Conservation (phyloP, 2,329 filamentous ascomycete species). For the Ophiostoma perfectum region DNA sequence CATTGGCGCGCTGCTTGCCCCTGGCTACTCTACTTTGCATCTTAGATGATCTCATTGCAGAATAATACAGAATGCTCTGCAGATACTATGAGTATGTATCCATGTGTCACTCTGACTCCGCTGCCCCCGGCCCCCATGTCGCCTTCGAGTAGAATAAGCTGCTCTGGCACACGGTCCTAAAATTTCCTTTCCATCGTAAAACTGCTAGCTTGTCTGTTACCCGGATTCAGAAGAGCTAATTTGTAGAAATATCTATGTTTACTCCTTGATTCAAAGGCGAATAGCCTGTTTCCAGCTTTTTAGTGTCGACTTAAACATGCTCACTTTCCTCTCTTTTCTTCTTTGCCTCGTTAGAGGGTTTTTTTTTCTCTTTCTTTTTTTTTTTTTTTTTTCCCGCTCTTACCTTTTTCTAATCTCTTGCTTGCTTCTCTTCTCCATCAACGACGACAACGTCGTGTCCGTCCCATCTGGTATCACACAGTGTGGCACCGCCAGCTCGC, state of each 20-base stretch:
- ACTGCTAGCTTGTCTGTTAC: background rate
- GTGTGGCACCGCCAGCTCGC: background rate
- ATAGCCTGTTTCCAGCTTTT: no score
- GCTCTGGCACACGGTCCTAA: background rate
- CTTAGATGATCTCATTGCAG: background rate
- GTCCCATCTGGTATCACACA: background rate
- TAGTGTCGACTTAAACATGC: background rate
- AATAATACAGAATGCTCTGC: no score
- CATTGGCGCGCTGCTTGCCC: background rate
- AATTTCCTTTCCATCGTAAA: background rate
- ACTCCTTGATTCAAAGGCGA: background rate
- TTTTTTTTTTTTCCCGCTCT: no score
- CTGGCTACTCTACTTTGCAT: background rate
- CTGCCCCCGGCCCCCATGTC: background rate
- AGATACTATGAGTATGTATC: no score
- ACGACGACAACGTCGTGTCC: background rate
- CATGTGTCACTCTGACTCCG: background rate
- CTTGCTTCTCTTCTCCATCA: no score
- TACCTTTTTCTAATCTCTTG: no score
- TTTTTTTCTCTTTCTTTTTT: no score
- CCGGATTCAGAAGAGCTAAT: background rate
- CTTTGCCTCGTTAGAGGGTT: no score
- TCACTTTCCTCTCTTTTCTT: no score
- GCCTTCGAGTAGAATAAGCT: background rate
- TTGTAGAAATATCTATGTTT: background rate